Base-by-base conservation (phyloP, 306 rosid species). In the Alnus rubra region DNA sequence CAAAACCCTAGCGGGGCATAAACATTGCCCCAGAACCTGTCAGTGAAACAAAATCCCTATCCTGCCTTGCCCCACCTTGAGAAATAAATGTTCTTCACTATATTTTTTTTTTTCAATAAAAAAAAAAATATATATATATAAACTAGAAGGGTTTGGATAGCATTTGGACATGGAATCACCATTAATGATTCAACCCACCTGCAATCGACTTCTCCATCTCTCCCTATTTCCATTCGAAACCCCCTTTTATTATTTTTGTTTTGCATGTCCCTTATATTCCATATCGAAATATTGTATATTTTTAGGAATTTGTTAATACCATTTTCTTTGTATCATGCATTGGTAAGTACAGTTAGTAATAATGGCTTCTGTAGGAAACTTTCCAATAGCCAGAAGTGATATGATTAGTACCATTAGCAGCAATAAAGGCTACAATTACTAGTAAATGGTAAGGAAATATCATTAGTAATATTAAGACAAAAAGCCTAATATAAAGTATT, bases 401-500 rank as follows among this genome's bases (percentile, higher is more conserved):
- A 63, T 2, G 7, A 30, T 35, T 42, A 12, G 42, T 33, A 63
- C 7, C 44, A 63, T 63, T 63, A 63, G 69, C 42, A 33, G n/a
- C 16, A 63, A 33, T 33, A 6, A 33, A 31, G n/a, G 42, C 69
- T 33, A 12, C 44, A 63, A 63, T 2, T 39, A 63, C 44, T 16
- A 63, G 69, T 13, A 63, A 4, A 63, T 15, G n/a, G 1, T 63
- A 33, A 31, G 16, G 4, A 35, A 33, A 33, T 35, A 63, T 33
- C 31, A 63, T 33, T 6, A 33, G 15, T 23, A 78, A 30, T 73
- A 58, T 42, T 44, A 58, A 35, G 35, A 78, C 3, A 78, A 67
- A 18, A 67, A 77, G 78, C 31, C 72, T 68, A 64, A 47, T 63
- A 74, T 64, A 35, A 72, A 75, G 44, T 42, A 39, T 42, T 12